Evolutionary conservation across 805 yeast species (phyloP).

Genomic region (Cyberlindnera sargentensis): DNA sequence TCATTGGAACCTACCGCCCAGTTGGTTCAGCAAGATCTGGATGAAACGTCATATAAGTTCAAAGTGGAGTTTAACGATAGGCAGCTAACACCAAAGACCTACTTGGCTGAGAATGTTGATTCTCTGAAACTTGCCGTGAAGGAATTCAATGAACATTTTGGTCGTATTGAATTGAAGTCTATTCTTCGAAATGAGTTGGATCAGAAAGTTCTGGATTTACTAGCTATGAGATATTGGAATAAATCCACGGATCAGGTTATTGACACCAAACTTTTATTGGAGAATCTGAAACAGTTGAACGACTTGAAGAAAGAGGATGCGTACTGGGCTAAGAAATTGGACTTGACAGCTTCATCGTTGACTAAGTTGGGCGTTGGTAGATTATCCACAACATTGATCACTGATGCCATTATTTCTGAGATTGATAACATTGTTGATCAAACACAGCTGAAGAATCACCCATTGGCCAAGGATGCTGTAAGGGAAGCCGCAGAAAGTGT

Average conservation of each 20-base stretch:
- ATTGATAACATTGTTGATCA: constrained; percentile 64
- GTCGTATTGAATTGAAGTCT: constrained; percentile 73
- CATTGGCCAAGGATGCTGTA: constrained; percentile 76
- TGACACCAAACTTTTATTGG: constrained; percentile 25
- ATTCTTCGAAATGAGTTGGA: constrained; percentile 79
- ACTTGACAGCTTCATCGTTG: constrained; percentile 71
- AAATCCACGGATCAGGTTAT: constrained; percentile 27
- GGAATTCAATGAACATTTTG: constrained; percentile 76
- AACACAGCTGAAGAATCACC: constrained; percentile 78
- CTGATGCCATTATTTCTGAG: constrained; percentile 73
- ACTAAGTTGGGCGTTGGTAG: constrained; percentile 95
- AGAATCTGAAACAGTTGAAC: constrained; percentile 48
- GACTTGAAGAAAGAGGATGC: constrained; percentile 57
- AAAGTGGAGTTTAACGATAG: constrained; percentile 97
- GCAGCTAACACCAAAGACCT: constrained; percentile 87
- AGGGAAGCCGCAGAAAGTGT: constrained; percentile 81
- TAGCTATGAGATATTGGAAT: constrained; percentile 94
- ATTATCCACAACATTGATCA: constrained; percentile 72
- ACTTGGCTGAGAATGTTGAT: constrained; percentile 88
- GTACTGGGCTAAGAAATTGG: constrained; percentile 85
- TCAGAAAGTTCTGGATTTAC: constrained; percentile 77
- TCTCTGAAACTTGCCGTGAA: constrained; percentile 78
- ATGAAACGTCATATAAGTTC: constrained; percentile 86
- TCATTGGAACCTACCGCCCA: constrained; percentile 83
- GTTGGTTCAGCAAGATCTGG: constrained; percentile 83